phyloP scores from a whole-genome alignment of 129 eudicot genomes.

The Apium graveolens region DNA sequence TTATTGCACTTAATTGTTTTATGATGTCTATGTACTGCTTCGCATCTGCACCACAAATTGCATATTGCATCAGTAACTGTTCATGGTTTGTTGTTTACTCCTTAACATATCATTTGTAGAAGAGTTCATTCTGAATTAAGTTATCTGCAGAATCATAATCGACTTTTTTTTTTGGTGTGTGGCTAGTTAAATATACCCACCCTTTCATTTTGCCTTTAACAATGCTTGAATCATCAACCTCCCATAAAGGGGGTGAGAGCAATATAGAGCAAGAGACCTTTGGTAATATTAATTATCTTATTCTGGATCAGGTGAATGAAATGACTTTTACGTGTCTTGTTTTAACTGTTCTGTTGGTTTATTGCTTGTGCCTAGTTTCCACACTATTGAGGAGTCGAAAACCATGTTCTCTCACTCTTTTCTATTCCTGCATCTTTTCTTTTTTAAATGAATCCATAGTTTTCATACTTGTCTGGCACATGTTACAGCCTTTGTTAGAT shows the following conservation, averaged over 20 bases:
- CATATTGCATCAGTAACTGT: neutral
- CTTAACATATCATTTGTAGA: neutral
- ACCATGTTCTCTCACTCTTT: neutral
- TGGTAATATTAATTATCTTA: neutral
- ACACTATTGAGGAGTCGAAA: neutral
- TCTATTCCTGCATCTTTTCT: neutral
- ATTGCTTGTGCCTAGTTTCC: neutral
- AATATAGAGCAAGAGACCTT: neutral
- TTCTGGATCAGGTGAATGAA: too few relatives aligned
- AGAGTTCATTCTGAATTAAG: neutral
- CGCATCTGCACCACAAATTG: neutral
- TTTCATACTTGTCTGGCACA: neutral
- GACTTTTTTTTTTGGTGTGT: neutral
- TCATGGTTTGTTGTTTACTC: neutral
- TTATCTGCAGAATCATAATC: neutral
- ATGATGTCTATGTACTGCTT: neutral
- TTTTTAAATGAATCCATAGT: neutral
- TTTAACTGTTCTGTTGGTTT: neutral
- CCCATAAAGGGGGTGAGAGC: neutral
- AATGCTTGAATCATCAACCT: neutral
- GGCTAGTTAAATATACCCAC: neutral
- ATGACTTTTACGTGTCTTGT: neutral
- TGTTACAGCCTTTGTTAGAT: neutral
- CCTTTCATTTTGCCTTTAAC: neutral
- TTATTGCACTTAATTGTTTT: neutral